Evolutionary conservation across 1,284 basidiomycete species (phyloP).

Genomic region (Fereydounia khargensis): DNA sequence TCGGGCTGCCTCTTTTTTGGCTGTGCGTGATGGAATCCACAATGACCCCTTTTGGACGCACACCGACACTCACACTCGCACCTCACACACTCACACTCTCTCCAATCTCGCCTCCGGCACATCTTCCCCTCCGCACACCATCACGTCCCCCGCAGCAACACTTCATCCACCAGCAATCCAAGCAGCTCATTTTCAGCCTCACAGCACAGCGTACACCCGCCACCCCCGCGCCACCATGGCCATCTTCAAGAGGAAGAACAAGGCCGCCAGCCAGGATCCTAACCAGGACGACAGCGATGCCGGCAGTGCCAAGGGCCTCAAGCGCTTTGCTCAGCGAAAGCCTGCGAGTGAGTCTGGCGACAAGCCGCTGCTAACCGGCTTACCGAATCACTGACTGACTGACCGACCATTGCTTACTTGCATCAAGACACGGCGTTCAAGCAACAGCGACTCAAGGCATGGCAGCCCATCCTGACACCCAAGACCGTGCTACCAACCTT

Average conservation of each 20-base stretch:
- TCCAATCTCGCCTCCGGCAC: too few relatives aligned
- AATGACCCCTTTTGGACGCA: too few relatives aligned
- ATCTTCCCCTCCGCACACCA: too few relatives aligned
- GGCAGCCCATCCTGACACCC: constrained; percentile 98
- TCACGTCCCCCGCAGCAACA: neutral
- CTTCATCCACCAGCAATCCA: neutral
- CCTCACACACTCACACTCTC: too few relatives aligned
- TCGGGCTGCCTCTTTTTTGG: too few relatives aligned
- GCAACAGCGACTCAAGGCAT: constrained; percentile 98
- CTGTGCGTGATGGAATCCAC: too few relatives aligned
- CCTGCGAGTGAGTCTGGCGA: too few relatives aligned
- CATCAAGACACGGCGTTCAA: constrained; percentile 94
- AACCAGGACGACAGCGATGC: constrained; percentile 29
- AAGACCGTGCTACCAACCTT: constrained; percentile 94
- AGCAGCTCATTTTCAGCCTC: too few relatives aligned
- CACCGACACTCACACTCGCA: too few relatives aligned
- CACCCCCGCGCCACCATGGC: constrained; percentile 25
- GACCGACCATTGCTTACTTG: neutral
- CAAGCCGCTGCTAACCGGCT: too few relatives aligned
- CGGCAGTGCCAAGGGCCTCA: constrained; percentile 26
- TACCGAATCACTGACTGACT: neutral
- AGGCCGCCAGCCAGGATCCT: constrained; percentile 10
- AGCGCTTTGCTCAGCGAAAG: constrained; percentile 49
- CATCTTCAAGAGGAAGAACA: constrained; percentile 30
- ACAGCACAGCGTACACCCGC: too few relatives aligned